Evolutionary conservation across 768 basidiomycete species (phyloP).

Genomic region (Amanita rimosa): DNA sequence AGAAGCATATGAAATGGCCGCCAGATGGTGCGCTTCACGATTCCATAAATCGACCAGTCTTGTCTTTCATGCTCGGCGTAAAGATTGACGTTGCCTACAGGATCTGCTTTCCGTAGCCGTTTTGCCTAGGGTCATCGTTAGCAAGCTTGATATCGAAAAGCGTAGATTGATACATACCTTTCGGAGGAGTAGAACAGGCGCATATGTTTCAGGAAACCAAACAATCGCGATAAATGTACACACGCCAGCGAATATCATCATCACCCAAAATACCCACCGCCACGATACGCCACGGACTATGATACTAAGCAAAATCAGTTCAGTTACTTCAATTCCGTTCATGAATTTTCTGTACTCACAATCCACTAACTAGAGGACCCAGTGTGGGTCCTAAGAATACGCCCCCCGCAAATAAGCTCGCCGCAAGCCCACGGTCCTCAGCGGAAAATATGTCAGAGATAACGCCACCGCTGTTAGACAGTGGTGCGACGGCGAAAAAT

Average conservation of each 20-base stretch:
- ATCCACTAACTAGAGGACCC: constrained; percentile 54
- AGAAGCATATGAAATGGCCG: constrained; percentile 53
- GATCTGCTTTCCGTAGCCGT: constrained; percentile 36
- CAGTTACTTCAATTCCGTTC: not conserved
- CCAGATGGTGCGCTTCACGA: constrained; percentile 44
- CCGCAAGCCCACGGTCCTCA: constrained; percentile 39
- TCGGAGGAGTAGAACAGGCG: constrained; percentile 42
- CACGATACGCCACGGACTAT: constrained; percentile 36
- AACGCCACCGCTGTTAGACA: constrained; percentile 46
- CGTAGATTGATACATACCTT: constrained; percentile 20
- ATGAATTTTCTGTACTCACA: constrained; percentile 16
- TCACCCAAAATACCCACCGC: constrained; percentile 64
- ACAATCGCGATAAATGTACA: constrained; percentile 35
- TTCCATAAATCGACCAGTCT: constrained; percentile 38
- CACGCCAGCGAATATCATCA: constrained; percentile 48
- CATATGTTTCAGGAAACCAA: constrained; percentile 57
- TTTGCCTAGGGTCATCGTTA: constrained; percentile 19
- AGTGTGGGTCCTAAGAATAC: constrained; percentile 55
- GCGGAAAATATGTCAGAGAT: constrained; percentile 51
- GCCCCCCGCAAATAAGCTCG: constrained; percentile 45
- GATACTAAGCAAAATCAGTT: constrained; percentile 23
- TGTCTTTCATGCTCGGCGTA: constrained; percentile 51
- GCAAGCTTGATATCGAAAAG: too few relatives aligned
- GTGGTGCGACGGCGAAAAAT: constrained; percentile 47
- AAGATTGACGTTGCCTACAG: constrained; percentile 24